phyloP scores from a whole-genome alignment of 176 grass and related monocot genomes.

The Bonia amplexicaulis region DNA sequence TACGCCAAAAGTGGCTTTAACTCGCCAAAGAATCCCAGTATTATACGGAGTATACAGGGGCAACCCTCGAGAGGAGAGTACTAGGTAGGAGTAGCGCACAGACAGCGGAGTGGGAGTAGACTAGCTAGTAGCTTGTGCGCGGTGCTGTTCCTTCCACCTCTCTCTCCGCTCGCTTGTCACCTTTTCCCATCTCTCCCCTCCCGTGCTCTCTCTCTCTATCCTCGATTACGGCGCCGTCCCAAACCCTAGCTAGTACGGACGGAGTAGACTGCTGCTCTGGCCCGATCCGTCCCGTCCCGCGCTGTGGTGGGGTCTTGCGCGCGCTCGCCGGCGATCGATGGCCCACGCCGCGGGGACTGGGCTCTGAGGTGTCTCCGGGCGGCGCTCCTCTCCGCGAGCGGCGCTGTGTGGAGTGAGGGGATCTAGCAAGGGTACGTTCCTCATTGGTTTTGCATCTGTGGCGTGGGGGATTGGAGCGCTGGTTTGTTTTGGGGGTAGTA shows the following conservation, averaged over 20 bases:
- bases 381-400: not conserved
- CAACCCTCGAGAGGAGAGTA: no score
- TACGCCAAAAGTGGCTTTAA: no score
- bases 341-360: not conserved
- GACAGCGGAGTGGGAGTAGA: no score
- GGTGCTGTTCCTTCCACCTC: constrained; percentile 31
- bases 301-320: not conserved
- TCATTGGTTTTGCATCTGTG: not conserved
- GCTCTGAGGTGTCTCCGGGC: not conserved
- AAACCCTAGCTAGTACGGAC: not conserved
- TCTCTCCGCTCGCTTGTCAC: constrained; percentile 53
- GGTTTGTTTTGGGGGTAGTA: not conserved
- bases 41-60: no score
- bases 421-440: not conserved
- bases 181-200: constrained; percentile 49
- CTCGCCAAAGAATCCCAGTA: no score
- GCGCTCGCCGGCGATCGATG: constrained; percentile 8
- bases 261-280: not conserved
- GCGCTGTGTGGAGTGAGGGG: not conserved
- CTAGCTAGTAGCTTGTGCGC: no score
- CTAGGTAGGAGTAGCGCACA: no score
- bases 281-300: not conserved
- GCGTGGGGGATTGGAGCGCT: not conserved
- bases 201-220: not conserved
- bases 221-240: constrained; percentile 28